Evolutionary conservation across 208 protist genomes (phyloP).

Genomic region (Trypanosomatidae sp.): DNA sequence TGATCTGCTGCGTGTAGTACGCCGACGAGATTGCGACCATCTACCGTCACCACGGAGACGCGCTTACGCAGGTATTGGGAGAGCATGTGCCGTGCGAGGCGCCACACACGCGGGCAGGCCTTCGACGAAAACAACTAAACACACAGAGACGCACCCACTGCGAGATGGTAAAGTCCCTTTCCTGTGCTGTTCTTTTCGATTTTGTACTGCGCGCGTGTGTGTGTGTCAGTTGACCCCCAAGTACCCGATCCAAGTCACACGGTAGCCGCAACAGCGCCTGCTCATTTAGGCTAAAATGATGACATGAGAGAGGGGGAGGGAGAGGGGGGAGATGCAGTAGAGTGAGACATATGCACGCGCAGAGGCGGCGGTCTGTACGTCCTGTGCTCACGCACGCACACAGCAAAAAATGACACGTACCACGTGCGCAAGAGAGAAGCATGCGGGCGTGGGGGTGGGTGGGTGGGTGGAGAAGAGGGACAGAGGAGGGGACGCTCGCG

Average conservation of each 20-base stretch:
- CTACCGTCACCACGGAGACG: constrained; percentile 77
- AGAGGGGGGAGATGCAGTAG: not conserved
- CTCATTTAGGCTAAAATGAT: not conserved
- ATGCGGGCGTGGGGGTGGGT: not conserved
- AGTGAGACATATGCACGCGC: not conserved
- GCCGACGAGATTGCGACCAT: constrained; percentile 78
- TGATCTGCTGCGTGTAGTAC: constrained; percentile 82
- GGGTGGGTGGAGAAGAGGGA: not conserved
- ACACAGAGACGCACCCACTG: not conserved
- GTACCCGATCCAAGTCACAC: not conserved
- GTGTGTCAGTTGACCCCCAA: not conserved
- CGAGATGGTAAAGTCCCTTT: not conserved
- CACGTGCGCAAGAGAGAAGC: not conserved
- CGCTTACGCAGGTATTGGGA: constrained; percentile 64
- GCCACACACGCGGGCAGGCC: not conserved
- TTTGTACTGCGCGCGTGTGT: not conserved
- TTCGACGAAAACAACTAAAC: not conserved
- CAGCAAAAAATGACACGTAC: not conserved
- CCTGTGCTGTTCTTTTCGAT: not conserved
- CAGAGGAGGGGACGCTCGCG: not conserved
- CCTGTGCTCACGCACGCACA: not conserved
- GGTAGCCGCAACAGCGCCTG: not conserved
- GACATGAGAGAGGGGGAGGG: not conserved
- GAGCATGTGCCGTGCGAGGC: constrained; percentile 41
- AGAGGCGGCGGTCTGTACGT: not conserved